A percentile compares a stretch with the other conserved stretches of the same genome.
These are phyloP conservation scores for Hymenoscyphus repandus DNA, from an alignment of 2,329 filamentous ascomycete species.

Conservation along the genomic window DNA sequence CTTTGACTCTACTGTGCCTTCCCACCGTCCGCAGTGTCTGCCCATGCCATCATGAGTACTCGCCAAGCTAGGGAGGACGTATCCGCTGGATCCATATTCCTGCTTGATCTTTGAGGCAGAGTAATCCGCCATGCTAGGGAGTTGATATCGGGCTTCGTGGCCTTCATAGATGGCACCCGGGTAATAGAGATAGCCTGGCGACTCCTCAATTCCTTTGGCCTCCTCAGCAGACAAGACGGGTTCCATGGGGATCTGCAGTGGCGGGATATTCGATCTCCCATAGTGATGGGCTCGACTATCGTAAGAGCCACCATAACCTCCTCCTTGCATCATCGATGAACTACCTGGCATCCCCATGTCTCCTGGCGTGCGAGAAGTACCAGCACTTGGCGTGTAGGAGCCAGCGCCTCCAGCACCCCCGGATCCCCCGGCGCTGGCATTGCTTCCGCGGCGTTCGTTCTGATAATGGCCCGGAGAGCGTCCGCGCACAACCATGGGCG, in stretches of 20 bases:
- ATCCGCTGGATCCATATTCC: constrained; percentile 21
- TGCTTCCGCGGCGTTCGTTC: constrained; percentile 44
- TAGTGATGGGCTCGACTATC: constrained; percentile 27
- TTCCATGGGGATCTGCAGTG: constrained; percentile 29
- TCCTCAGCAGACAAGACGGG: constrained; percentile 29
- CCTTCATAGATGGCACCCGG: constrained; percentile 27
- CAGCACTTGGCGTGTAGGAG: constrained; percentile 24
- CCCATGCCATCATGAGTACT: constrained; percentile 18
- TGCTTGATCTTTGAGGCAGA: constrained; percentile 26
- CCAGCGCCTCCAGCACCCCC: constrained; percentile 26
- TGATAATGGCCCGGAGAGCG: constrained; percentile 60
- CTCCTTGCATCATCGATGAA: constrained; percentile 24
- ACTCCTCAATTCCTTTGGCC: constrained; percentile 27
- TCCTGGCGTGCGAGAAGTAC: constrained; percentile 21
- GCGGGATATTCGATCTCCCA: constrained; percentile 13
- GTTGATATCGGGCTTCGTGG: constrained; percentile 24
- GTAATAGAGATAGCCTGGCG: constrained; percentile 29
- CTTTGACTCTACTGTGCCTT: constrained; percentile 24
- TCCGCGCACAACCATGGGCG: constrained; percentile 62
- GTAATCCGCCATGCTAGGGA: constrained; percentile 23
- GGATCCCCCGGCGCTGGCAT: constrained; percentile 47
- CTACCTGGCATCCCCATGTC: constrained; percentile 28
- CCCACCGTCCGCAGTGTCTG: constrained; percentile 30
- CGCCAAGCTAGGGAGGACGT: constrained; percentile 24
- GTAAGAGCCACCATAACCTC: constrained; percentile 24